Conservation (phyloP, 2,329 filamentous ascomycete species). For the Chaetomium globosum region DNA sequence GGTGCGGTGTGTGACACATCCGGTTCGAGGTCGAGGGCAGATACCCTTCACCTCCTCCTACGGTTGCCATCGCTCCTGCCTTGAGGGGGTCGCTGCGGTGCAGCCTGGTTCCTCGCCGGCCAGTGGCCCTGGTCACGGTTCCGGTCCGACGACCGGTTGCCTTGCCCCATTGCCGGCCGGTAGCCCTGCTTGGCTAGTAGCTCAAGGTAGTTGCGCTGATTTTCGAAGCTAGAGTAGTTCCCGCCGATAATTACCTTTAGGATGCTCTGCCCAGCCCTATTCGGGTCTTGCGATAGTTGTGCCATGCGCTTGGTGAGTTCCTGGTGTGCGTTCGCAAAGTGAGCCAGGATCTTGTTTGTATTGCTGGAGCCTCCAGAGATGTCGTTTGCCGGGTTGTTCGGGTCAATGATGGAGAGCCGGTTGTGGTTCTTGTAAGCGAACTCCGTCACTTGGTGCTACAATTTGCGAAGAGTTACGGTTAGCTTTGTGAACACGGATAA, state of each 20-base stretch:
- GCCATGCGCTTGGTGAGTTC: slow-evolving; percentile 61
- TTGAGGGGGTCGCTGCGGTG: not conserved
- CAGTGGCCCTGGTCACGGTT: not conserved
- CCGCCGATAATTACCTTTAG: slow-evolving; percentile 73
- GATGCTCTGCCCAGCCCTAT: slow-evolving; percentile 54
- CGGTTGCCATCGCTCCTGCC: slow-evolving; percentile 3
- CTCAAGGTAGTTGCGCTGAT: slow-evolving; percentile 67
- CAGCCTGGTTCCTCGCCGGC: not conserved
- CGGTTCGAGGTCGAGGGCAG: not conserved
- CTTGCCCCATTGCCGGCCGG: not conserved
- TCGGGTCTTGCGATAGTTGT: slow-evolving; percentile 47
- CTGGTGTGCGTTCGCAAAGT: slow-evolving; percentile 68
- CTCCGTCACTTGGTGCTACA: slow-evolving; percentile 45
- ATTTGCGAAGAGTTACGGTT: not conserved
- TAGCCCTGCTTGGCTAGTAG: slow-evolving; percentile 42
- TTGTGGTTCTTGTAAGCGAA: slow-evolving; percentile 63
- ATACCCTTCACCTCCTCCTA: slow-evolving; percentile 9
- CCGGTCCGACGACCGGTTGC: not conserved
- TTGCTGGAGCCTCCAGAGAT: slow-evolving; percentile 84
- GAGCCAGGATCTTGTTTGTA: slow-evolving; percentile 65
- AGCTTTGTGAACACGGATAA: not conserved
- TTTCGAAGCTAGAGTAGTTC: slow-evolving; percentile 74
- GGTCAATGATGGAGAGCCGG: slow-evolving; percentile 86
- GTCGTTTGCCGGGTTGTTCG: slow-evolving; percentile 82
- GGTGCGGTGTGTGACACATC: not conserved